Percentiles rank a stretch among this genome's conserved stretches.
These are phyloP conservation scores for Cylindrodendrum hubeiense DNA, from an alignment of 2,329 filamentous ascomycete genomes.

Conservation along the genomic window DNA sequence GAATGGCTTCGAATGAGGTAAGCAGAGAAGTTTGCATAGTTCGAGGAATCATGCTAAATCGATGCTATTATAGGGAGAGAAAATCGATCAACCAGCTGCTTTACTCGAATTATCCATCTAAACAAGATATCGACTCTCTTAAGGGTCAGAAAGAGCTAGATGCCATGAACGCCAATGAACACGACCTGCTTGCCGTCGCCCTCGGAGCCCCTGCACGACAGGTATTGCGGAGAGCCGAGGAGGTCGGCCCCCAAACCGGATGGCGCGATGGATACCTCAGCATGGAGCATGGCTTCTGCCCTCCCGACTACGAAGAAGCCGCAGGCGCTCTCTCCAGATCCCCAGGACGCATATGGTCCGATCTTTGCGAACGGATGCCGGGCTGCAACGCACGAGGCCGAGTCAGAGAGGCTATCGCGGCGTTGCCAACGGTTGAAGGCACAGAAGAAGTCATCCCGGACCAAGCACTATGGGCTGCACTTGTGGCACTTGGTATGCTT, in stretches of 20 bases:
- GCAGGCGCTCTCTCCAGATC: constrained; percentile 58
- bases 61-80: constrained; percentile 49
- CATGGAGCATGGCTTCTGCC: constrained; percentile 64
- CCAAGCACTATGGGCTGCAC: constrained; percentile 64
- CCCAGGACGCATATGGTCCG: constrained; percentile 66
- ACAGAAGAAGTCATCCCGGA: constrained; percentile 64
- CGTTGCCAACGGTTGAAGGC: constrained; percentile 62
- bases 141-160: constrained; percentile 58
- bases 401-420: constrained; percentile 62
- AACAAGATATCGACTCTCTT: constrained; percentile 53
- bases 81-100: constrained; percentile 63
- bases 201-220: constrained; percentile 66
- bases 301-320: constrained; percentile 63
- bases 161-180: constrained; percentile 59
- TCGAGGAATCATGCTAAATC: neutral
- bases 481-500: constrained; percentile 65
- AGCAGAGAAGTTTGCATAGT: neutral
- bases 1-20: constrained; percentile 59
- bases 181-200: constrained; percentile 63
- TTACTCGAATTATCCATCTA: constrained; percentile 57
- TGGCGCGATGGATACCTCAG: constrained; percentile 58
- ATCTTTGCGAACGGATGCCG: constrained; percentile 66
- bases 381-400: constrained; percentile 63
- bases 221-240: constrained; percentile 65
- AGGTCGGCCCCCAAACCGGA: constrained; percentile 62